These are phyloP conservation scores for Ophiostoma quercus DNA, from an alignment of 2,329 filamentous ascomycete species.

Conservation along the genomic window DNA sequence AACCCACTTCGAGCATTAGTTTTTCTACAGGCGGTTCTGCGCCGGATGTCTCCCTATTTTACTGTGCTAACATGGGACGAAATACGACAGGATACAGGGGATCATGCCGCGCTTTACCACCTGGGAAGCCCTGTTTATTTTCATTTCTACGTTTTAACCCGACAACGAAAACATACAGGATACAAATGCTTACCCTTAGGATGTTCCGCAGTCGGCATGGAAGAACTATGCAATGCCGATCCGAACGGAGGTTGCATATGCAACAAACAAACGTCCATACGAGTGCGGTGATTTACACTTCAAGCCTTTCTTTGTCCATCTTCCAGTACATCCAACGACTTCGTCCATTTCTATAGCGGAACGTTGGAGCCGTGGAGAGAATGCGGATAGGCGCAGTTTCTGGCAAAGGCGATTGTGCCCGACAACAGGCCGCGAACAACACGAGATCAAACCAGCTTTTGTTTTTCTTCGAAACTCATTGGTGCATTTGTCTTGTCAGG, in stretches of 20 bases:
- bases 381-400: not conserved
- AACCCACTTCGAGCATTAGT: not conserved
- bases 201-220: not conserved
- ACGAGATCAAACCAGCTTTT: not conserved
- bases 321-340: not conserved
- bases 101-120: not conserved
- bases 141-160: not conserved
- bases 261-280: not conserved
- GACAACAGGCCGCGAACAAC: not conserved
- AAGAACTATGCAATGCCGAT: not conserved
- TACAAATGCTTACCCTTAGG: not conserved
- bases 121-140: not conserved
- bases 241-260: not conserved
- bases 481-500: not conserved
- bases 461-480: not conserved
- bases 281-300: not conserved
- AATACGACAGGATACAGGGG: not conserved
- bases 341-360: not conserved
- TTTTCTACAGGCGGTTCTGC: not conserved
- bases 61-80: not conserved
- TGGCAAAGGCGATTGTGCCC: slow-evolving; percentile 1
- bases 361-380: not conserved
- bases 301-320: not conserved
- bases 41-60: not conserved
- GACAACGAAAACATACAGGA: not conserved